Evolutionary conservation across 345 rosid genomes (phyloP), one percentile per base, ranked within the genome.

Genomic region (Xanthoceras sorbifolium): DNA sequence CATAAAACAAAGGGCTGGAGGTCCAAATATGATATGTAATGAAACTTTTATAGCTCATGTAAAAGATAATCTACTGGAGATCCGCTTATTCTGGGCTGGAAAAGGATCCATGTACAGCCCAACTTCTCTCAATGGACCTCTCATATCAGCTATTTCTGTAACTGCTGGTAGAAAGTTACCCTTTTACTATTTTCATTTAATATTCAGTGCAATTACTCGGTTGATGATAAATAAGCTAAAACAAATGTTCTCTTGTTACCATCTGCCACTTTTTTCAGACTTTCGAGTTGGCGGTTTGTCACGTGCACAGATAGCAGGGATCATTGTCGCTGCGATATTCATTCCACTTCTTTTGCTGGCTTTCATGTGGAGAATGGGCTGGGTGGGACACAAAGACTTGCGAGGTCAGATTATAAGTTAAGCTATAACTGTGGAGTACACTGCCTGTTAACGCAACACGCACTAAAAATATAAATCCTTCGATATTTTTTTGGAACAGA

Each of bases 71-170:
- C 20, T 3, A 3, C 29, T 79, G 42, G 64, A 22, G 10, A 79
- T 73, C 40, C 32, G 20, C 3, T 78, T 73, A 23, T 23, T 15
- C 50, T 78, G 81, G 81, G 67, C 68, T 23, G 81, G 81, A 18
- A 79, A 74, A 50, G 82, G 82, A 9, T 68, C 82, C 14, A 0
- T 38, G 1, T 25, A 1, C 25, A 50, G 2, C 6, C 17, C 28
- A 40, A 14, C 82, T 26, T 0, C 9, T 69, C 15, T 26, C 2
- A 52, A 69, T 28, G 82, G 82, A 50, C 82, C 78, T 17, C 82
- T 79, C 50, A 22, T 79, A 18, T 74, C 82, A 48, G 74, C 82
- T 6, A 79, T 79, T 34, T 60, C 74, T 2, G 77, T 79, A 52
- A 32, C 50, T 9, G 62, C 32, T 2, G 12, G 77, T 72, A 77